Conservation (phyloP, 2,329 filamentous ascomycete genomes). For the Pseudopyricularia javanii region DNA sequence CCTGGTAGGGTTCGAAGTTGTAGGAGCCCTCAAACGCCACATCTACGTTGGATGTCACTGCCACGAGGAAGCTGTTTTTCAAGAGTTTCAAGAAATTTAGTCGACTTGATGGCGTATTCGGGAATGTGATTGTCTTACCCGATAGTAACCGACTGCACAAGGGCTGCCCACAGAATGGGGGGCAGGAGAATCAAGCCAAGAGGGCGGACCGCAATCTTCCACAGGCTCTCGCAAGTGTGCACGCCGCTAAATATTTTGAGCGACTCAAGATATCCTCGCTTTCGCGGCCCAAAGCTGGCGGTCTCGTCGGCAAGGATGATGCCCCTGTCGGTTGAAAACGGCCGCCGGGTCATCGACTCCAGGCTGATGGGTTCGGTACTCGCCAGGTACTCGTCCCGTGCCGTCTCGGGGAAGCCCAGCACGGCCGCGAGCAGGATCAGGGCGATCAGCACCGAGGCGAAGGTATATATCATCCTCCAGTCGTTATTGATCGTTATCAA, state of each 20-base stretch:
- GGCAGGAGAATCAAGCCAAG: conserved; percentile 36
- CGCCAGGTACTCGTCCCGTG: conserved; percentile 22
- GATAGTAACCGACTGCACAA: conserved; percentile 41
- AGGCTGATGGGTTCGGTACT: conserved; percentile 11
- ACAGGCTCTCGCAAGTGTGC: conserved; percentile 31
- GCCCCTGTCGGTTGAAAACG: not conserved
- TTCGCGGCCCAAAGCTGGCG: conserved; percentile 1
- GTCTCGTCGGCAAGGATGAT: not conserved
- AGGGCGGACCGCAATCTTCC: conserved; percentile 35
- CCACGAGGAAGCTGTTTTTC: conserved; percentile 33
- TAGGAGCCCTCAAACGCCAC: conserved; percentile 25
- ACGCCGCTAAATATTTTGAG: conserved; percentile 26
- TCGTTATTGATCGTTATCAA: conserved; percentile 33
- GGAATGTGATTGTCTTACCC: conserved; percentile 2
- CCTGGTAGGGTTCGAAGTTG: conserved; percentile 9
- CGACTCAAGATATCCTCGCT: conserved; percentile 19
- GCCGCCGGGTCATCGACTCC: conserved; percentile 6
- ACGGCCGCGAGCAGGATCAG: conserved; percentile 31
- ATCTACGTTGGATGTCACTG: conserved; percentile 39
- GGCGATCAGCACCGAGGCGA: conserved; percentile 36
- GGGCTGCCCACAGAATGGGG: conserved; percentile 40
- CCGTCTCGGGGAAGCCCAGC: conserved; percentile 43
- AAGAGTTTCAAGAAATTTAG: too few relatives aligned
- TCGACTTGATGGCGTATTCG: not conserved
- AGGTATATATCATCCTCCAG: conserved; percentile 40